These are phyloP conservation scores for Vaccinium vitisidaea DNA, from an alignment of 148 eudicot species.

Conservation along the genomic window DNA sequence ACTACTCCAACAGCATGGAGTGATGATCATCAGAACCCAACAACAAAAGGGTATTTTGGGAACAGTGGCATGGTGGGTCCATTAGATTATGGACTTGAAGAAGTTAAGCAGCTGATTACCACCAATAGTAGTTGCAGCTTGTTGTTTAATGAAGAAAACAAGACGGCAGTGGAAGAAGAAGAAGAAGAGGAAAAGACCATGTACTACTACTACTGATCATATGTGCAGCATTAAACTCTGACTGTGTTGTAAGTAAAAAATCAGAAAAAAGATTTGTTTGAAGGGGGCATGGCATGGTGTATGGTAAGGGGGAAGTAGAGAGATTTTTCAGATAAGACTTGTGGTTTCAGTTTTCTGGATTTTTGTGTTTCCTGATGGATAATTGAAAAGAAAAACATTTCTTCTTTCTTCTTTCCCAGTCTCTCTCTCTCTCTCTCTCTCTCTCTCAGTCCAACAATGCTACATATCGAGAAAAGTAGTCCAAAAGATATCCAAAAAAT, in stretches of 20 bases:
- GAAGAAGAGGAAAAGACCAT: not conserved
- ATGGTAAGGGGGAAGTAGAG: not conserved
- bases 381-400: slow-evolving; percentile 3
- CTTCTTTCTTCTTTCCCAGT: not conserved
- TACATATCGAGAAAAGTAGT: too few relatives aligned
- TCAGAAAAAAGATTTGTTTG: not conserved
- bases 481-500: too few relatives aligned
- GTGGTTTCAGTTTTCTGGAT: slow-evolving; percentile 17
- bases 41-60: not conserved
- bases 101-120: slow-evolving; percentile 34
- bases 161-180: not conserved
- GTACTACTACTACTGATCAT: slow-evolving; percentile 6
- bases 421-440: not conserved
- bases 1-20: not conserved
- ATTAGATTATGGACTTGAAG: slow-evolving; percentile 10
- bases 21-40: not conserved
- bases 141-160: not conserved
- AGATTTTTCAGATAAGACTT: slow-evolving; percentile 6
- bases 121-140: not conserved
- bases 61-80: not conserved
- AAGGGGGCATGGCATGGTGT: not conserved
- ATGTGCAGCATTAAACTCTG: not conserved
- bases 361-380: slow-evolving; percentile 22
- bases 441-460: not conserved
- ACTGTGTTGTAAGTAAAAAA: slow-evolving; percentile 2